Base-by-base conservation (phyloP, 2,329 filamentous ascomycete genomes). In the Clonostachys byssicola region DNA sequence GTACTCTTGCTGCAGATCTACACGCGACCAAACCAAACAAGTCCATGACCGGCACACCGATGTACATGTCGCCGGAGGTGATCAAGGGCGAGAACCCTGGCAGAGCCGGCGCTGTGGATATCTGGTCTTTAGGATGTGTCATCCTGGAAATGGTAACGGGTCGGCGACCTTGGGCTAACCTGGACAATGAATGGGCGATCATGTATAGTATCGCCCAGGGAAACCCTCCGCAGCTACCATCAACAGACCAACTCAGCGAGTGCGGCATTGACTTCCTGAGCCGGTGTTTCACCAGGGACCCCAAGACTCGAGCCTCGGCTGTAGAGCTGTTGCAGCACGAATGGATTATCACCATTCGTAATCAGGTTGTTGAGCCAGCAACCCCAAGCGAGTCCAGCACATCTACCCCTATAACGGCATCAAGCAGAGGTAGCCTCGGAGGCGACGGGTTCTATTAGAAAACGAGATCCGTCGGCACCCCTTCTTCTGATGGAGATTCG, bases 151-250 rank as follows among this genome's bases (percentile, higher is more conserved):
- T 99, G 92, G 90, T 90, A 5, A 99, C 94, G 0, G 94, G 94
- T 17, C 83, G 91, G 52, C 84, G 92, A 14, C 94, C 94, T 2
- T 99, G 94, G 94, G 90, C 91, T 23, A 90, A 86, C 54, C 83
- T 97, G 42, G 94, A 99, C 72, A 99, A 99, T 63, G 94, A 99
- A 67, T 99, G 92, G 91, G 94, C 94, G 40, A 97, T 99, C 71
- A 99, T 99, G 94, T 99, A 96, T 78, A 97, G 97, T 73, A 99
- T 99, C 60, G 94, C 94, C 2, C 92, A 96, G 63, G 94, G 94
- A 54, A 95, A 96, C 58, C 88, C 91, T 43, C 94, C 94, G 6
- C 86, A 90, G 62, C 76, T 96, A 47, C 94, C 94, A 2, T 77
- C 81, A 1, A 64, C 74, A 1, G 92, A 97, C 45, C 92, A 97